Percentiles rank a stretch among this genome's conserved stretches.
These are phyloP conservation scores for Neofusicoccum ribis DNA, from an alignment of 2,329 filamentous ascomycete genomes.

Conservation along the genomic window DNA sequence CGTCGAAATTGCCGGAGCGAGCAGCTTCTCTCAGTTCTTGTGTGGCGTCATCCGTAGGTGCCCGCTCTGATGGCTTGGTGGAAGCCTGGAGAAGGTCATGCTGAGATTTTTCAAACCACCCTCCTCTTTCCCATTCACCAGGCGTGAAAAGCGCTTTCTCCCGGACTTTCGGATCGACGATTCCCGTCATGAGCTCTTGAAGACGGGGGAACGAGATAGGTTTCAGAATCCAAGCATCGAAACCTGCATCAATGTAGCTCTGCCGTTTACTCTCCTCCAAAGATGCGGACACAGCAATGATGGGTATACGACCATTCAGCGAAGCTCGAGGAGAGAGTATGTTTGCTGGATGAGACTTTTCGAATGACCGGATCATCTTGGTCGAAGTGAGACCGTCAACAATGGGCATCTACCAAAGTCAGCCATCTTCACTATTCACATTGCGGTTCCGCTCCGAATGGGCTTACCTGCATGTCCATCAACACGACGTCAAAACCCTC, in stretches of 20 bases:
- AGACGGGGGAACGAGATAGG: conserved; percentile 80
- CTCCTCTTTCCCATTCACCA: conserved; percentile 80
- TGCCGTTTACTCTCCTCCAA: conserved; percentile 68
- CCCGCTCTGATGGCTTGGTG: conserved; percentile 34
- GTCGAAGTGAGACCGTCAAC: conserved; percentile 81
- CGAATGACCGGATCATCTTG: conserved; percentile 77
- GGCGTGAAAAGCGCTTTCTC: conserved; percentile 65
- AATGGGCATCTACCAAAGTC: conserved; percentile 73
- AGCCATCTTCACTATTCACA: neutral
- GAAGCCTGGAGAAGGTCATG: conserved; percentile 38
- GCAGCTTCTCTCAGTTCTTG: conserved; percentile 25
- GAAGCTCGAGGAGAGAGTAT: conserved; percentile 60
- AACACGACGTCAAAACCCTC: conserved; percentile 72
- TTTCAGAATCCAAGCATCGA: conserved; percentile 90
- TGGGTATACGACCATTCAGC: conserved; percentile 68
- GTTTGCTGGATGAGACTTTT: conserved; percentile 55
- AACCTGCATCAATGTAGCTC: conserved; percentile 73
- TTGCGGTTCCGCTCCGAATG: too few relatives aligned
- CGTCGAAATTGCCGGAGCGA: conserved; percentile 26
- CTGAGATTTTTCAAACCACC: conserved; percentile 67
- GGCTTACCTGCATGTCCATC: conserved; percentile 86
- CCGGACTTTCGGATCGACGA: conserved; percentile 61
- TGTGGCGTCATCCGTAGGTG: conserved; percentile 24
- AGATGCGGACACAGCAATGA: conserved; percentile 86
- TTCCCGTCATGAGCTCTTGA: conserved; percentile 67